Base-by-base conservation (phyloP, 768 basidiomycete species). In the Boletus sp. region DNA sequence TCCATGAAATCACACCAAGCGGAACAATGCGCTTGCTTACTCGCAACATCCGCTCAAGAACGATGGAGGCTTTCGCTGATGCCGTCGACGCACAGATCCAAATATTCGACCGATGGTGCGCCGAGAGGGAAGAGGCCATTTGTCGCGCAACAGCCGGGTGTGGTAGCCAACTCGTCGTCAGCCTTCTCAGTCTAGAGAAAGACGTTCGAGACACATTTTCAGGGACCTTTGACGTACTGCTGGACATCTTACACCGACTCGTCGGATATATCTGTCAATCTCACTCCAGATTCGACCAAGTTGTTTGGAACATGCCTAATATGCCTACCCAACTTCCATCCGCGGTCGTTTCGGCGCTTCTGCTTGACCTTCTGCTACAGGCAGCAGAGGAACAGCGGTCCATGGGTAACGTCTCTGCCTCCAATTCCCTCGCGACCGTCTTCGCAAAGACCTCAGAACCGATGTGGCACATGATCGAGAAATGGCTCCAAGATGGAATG, bases 1-100 rank as follows among this genome's bases (percentile, higher is more conserved):
- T 46, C 35, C 54, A 57, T 15, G 53, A 58, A 65, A 65, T 54
- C 7, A 56, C 61, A 9, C 55, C 70, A 29, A 68, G 60, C 4
- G 66, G 56, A 25, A 57, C 62, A 9, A 51, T 34, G 43, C 61
- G 48, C 37, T 47, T 73, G 43, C 56, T 72, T 30, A 58, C 62
- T 32, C 64, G 65, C 32, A 61, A 42, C 46, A 56, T 56, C 52
- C 43, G 60, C 10, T 82, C 83, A 10, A 79, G 78, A 32, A 90
- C 88, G 0, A 70, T 89, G n/a, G 88, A 93, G 66, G 91, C 91
- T 0, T 91, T 91, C 64, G 82, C 87, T 1, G 88, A 91, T 51
- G 89, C 88, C 0, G 71, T 92, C 43, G 82, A 83, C 55, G 59
- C 72, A 21, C 82, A 88, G 51, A 71, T 90, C 4, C 78, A 75